Evolutionary conservation across 1,284 basidiomycete species (phyloP), one percentile per base, ranked within the genome.

Genomic region (Chalciporus sp.): DNA sequence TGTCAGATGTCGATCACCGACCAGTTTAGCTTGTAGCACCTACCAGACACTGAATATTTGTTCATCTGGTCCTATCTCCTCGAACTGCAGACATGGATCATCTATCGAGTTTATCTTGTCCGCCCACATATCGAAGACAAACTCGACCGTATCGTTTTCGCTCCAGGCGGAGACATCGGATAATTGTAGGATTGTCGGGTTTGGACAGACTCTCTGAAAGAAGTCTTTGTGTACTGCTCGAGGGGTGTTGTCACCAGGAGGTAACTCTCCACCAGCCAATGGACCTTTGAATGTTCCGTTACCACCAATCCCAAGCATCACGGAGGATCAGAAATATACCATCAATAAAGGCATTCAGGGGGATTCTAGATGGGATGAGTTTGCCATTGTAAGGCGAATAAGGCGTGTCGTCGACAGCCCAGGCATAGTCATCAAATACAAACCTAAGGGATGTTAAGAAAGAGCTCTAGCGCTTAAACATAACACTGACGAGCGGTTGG

Each of bases 361-460:
- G 74, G 29, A 73, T 64, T 48, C 68, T 62, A 37, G 73, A 69
- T n/a, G 73, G 72, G 14, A 75, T 69, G 4, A 66, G 61, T 53
- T 66, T 66, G 20, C 70, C 58, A 31, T 70, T 67, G 20, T 56
- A 64, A 12, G 64, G 39, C 5, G 72, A 66, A 41, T 69, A 73
- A 43, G 61, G 64, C 1, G 59, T 51, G 12, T 59, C 66, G 23
- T 65, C 65, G 26, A 44, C 47, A 47, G 57, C 59, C 72, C 73
- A 75, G 0, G 67, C 67, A 53, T 74, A 75, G 54, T 75, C 70
- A 51, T 71, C 67, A 46, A 69, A 71, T 11, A 70, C 69, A 49
- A 62, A 69, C 14, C 33, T 35, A 7, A 2, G 20, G 49, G 6
- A 23, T 23, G 23, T 6, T 23, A 23, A 23, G 23, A 2, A 23